phyloP scores from a whole-genome alignment of 73 alveolate species.

The Effrenium voratum region DNA sequence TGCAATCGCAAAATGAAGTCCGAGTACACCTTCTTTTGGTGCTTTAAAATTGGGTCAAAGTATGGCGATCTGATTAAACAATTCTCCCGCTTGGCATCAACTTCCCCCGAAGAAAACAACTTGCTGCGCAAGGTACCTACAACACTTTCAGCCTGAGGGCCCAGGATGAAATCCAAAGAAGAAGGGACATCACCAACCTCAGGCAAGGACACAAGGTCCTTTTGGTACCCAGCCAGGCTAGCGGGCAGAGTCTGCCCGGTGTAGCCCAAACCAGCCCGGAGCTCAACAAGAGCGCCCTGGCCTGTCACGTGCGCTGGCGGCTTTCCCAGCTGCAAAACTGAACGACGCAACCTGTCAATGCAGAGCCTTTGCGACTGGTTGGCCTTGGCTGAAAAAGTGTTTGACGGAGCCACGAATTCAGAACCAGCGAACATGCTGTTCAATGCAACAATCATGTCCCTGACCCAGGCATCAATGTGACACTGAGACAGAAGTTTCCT shows the following conservation, averaged over 20 bases:
- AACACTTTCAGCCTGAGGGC: constrained; percentile 35
- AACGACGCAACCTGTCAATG: background rate
- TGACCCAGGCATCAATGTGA: constrained; percentile 9
- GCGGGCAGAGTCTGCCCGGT: constrained; percentile 21
- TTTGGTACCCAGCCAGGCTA: constrained; percentile 23
- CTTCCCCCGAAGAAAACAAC: background rate
- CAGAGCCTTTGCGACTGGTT: background rate
- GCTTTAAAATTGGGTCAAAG: constrained; percentile 33
- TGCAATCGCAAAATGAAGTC: background rate
- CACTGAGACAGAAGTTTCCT: background rate
- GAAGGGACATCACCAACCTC: constrained; percentile 54
- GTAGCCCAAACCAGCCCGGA: constrained; percentile 23
- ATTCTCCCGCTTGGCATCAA: background rate
- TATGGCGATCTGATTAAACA: constrained; percentile 8
- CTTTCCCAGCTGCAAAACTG: constrained; percentile 2
- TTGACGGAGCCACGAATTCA: background rate
- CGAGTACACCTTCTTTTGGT: background rate
- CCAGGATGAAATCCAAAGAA: constrained; percentile 15
- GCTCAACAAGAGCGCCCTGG: constrained; percentile 56
- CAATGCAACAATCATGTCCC: constrained; percentile 1
- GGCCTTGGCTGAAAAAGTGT: background rate
- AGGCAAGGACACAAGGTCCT: constrained; percentile 39
- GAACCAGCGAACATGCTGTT: background rate
- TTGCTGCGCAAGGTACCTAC: background rate
- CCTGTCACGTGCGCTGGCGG: constrained; percentile 11